A percentile compares a stretch with the other conserved stretches of the same genome.
These are phyloP conservation scores for Capsicum baccatum DNA, from an alignment of 257 asterid genomes.

Conservation along the genomic window DNA sequence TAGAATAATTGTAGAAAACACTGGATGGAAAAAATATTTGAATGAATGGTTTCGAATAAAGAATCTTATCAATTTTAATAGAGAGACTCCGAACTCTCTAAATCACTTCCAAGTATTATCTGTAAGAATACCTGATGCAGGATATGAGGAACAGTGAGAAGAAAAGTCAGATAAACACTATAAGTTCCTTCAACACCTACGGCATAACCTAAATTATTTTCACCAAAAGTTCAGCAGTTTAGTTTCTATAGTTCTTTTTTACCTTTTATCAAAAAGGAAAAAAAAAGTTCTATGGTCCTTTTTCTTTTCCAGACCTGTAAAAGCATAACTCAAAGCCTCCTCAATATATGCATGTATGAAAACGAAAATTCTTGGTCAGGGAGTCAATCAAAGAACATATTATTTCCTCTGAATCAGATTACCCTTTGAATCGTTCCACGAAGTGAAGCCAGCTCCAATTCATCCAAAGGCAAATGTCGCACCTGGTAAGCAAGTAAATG, in stretches of 20 bases:
- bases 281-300: not conserved
- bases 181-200: slow-evolving; percentile 16
- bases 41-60: not conserved
- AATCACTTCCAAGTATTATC: slow-evolving; percentile 19
- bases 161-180: slow-evolving; percentile 23
- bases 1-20: slow-evolving; percentile 7
- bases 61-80: not conserved
- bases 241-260: slow-evolving; percentile 14
- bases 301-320: not conserved
- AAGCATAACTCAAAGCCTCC: not conserved
- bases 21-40: not conserved
- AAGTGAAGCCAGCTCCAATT: slow-evolving; percentile 96
- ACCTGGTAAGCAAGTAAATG: slow-evolving; percentile 57
- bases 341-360: slow-evolving; percentile 11
- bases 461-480: slow-evolving; percentile 94
- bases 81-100: not conserved
- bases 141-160: slow-evolving; percentile 6
- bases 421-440: slow-evolving; percentile 96
- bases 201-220: not conserved
- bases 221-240: slow-evolving; percentile 25
- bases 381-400: not conserved
- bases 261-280: not conserved
- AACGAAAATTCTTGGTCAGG: slow-evolving; percentile 13
- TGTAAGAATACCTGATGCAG: not conserved
- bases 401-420: slow-evolving; percentile 32